These are phyloP conservation scores for Plantago coronopus DNA, from an alignment of 305 asterid species.

Conservation along the genomic window DNA sequence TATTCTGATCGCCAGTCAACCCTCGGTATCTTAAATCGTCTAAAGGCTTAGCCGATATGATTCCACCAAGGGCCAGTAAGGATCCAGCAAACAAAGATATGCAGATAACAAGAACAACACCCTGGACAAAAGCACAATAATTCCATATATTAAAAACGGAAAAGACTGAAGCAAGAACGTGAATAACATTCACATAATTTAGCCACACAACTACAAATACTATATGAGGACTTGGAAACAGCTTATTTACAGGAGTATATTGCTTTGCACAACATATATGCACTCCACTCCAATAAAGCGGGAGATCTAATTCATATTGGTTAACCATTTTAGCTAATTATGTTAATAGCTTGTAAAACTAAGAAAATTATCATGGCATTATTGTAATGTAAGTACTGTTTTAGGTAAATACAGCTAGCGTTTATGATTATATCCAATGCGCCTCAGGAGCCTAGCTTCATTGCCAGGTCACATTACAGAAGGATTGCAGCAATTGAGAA, in stretches of 20 bases:
- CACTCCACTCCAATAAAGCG: not conserved
- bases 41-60: slow-evolving; percentile 92
- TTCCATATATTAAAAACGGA: slow-evolving; percentile 7
- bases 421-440: too few relatives aligned
- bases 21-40: slow-evolving; percentile 85
- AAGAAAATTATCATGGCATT: not conserved
- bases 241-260: too few relatives aligned
- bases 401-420: not conserved
- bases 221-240: not conserved
- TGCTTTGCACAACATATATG: not conserved
- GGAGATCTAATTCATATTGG: not conserved
- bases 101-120: slow-evolving; percentile 63
- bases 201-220: not conserved
- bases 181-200: slow-evolving; percentile 9
- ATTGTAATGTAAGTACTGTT: too few relatives aligned
- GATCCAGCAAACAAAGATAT: slow-evolving; percentile 84
- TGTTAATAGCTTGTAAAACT: not conserved
- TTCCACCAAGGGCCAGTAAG: slow-evolving; percentile 87
- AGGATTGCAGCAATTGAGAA: too few relatives aligned
- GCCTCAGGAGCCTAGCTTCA: too few relatives aligned
- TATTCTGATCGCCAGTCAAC: slow-evolving; percentile 59
- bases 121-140: slow-evolving; percentile 46
- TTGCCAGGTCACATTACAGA: too few relatives aligned
- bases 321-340: too few relatives aligned
- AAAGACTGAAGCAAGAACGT: not conserved